phyloP scores from a whole-genome alignment of 2,329 filamentous ascomycete genomes.

The Ophiosphaerella narmari region DNA sequence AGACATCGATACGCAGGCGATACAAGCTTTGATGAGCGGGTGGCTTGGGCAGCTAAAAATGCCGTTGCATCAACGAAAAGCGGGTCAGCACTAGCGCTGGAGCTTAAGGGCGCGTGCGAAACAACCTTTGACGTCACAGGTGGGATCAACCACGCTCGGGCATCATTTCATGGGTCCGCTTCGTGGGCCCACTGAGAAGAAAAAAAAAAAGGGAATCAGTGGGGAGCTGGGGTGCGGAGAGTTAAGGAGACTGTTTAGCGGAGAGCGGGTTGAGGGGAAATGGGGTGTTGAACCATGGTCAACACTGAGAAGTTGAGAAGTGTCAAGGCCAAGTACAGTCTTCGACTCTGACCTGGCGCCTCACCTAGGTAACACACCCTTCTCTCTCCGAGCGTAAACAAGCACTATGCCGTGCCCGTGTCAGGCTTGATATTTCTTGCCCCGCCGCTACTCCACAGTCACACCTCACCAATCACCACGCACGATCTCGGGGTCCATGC shows the following conservation, averaged over 20 bases:
- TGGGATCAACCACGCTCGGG: slow-evolving; percentile 3
- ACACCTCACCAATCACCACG: slow-evolving; percentile 11
- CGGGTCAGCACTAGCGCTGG: slow-evolving; percentile 18
- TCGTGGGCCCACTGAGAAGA: slow-evolving; percentile 5
- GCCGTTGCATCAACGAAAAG: slow-evolving; percentile 26
- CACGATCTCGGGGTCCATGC: slow-evolving; percentile 22
- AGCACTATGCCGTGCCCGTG: slow-evolving; percentile 21
- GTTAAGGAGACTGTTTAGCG: slow-evolving; percentile 17
- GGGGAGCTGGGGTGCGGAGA: slow-evolving; percentile 21
- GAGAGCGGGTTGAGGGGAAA: not conserved
- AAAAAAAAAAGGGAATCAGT: slow-evolving; percentile 14
- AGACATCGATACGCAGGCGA: slow-evolving; percentile 11
- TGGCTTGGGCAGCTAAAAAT: slow-evolving; percentile 16
- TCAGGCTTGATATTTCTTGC: slow-evolving; percentile 22
- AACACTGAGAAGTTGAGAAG: not conserved
- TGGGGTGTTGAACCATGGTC: not conserved
- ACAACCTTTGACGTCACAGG: slow-evolving; percentile 17
- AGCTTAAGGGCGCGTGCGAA: too few species aligned
- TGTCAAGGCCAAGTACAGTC: too few species aligned
- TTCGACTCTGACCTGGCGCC: not conserved
- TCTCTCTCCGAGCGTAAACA: slow-evolving; percentile 17
- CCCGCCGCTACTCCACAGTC: slow-evolving; percentile 8
- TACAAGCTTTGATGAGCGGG: slow-evolving; percentile 24
- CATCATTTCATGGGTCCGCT: not conserved
- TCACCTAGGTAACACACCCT: slow-evolving; percentile 5